Evolutionary conservation across 2,329 filamentous ascomycete genomes (phyloP).

Genomic region (Colletotrichum noveboracense): DNA sequence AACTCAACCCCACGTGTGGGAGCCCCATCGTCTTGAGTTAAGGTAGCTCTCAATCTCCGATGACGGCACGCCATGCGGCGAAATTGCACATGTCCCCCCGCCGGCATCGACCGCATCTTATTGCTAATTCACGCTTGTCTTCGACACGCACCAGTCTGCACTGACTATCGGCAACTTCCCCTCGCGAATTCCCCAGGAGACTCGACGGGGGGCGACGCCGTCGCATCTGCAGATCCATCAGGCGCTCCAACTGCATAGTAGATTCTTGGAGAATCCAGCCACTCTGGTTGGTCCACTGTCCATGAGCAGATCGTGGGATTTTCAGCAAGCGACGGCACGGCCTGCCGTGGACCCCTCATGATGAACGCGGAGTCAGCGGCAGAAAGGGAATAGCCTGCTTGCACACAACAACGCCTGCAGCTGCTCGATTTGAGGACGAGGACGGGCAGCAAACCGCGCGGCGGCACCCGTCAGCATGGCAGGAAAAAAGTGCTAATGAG

Average conservation of each 20-base stretch:
- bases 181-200: neutral
- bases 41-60: slow-evolving; percentile 12
- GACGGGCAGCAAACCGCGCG: neutral
- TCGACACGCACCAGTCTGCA: neutral
- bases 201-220: neutral
- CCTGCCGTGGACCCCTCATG: slow-evolving; percentile 2
- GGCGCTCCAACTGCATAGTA: neutral
- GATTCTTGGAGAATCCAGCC: neutral
- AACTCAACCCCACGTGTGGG: slow-evolving; percentile 8
- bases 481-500: neutral
- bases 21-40: neutral
- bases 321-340: slow-evolving; percentile 6
- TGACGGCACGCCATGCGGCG: slow-evolving; percentile 4
- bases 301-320: neutral
- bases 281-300: neutral
- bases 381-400: neutral
- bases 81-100: neutral
- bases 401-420: neutral
- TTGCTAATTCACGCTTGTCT: slow-evolving; percentile 2
- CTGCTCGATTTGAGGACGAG: neutral
- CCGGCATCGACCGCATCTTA: neutral
- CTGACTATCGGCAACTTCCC: slow-evolving; percentile 10
- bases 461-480: neutral
- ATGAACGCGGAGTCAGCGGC: neutral
- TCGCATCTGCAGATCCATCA: slow-evolving; percentile 10